Base-by-base conservation (phyloP, 129 eudicot genomes). In the Chrysanthemum seticuspe region DNA sequence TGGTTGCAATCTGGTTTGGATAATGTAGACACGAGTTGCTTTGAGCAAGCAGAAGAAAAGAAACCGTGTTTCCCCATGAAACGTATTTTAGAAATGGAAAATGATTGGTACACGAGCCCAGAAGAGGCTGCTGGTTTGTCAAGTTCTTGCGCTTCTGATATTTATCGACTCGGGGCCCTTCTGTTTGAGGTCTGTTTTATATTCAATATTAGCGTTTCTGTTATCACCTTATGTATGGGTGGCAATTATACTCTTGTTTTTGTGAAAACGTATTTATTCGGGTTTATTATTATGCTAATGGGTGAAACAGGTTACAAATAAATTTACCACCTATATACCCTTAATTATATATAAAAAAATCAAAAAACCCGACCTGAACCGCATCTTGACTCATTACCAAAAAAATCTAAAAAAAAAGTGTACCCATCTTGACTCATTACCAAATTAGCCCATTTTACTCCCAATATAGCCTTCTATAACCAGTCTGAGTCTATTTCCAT, bases 151-250 rank as follows among this genome's bases (percentile, higher is more conserved):
- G 88, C 98, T 78, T 93, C 96, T 13, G 96, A 89, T 80, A 61
- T 89, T 80, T 93, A 93, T 77, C 85, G 93, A 49, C 89, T 93
- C n/a, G 98, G 96, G 19, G 86, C 80, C 65, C 93, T 93, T 78
- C 98, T 93, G 51, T 93, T 93, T 77, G 98, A 93, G 96, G 98
- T 87, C 31, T 63, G 88, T 68, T 40, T 15, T 47, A 48, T 64
- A 55, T 9, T 79, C 13, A 19, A 27, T 4, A 13, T 21, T 29
- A 5, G 18, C 14, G 7, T 11, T 29, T 51, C 12, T 18, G 29
- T 21, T 62, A 29, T 12, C 14, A 13, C 67, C 67, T 62, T 62
- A 25, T 52, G 16, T 52, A 51, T 51, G 56, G 1, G 45, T 51
- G 9, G 57, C 57, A 10, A 52, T 52, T 52, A 0, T 2, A 52